Evolutionary conservation across 2,329 filamentous ascomycete genomes (phyloP), one percentile per base, ranked within the genome.

Genomic region (Diaporthe ampelina): DNA sequence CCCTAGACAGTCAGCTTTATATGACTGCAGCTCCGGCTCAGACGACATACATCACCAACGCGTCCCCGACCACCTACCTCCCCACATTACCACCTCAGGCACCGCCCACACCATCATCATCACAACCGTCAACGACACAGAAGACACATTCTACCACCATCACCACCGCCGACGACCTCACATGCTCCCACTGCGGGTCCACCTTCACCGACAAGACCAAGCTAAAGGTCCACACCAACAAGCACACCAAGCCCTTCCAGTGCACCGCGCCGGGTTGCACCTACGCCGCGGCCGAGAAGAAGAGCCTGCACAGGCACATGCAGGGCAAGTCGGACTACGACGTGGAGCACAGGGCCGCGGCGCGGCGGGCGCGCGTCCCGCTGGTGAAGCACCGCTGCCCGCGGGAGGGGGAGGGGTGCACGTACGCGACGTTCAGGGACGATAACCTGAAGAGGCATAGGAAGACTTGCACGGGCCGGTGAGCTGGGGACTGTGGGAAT

Each of bases 241-340:
- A 76, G 21, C 75, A 76, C 73, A 76, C 73, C 2, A 74, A 70
- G 26, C 75, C 75, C 21, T 75, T 72, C 73, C 32, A 58, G 19
- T 76, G 75, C 73, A 2, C 69, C 21, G 75, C 73, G 8, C n/a
- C 26, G 7, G 57, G 50, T 8, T 76, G 75, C 37, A 52, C 15
- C 26, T 73, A 75, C 40, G 70, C 63, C 13, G 43, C 70, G 0
- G 73, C 73, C 29, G 73, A 76, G 63, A 76, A 76, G 63, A 76
- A 76, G 63, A 76, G 73, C 48, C 69, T 74, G 6, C 69, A 75
- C 57, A 63, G 75, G 19, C 75, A 76, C 48, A 19, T 76, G 50
- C 21, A 70, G 56, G 73, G 69, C n/a, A 58, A 43, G 40, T 65
- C 73, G 6, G 74, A 71, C 50, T 75, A 63, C 63, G 73, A 76